phyloP scores from a whole-genome alignment of 768 basidiomycete genomes.

The Psilocybe subaeruginosa region DNA sequence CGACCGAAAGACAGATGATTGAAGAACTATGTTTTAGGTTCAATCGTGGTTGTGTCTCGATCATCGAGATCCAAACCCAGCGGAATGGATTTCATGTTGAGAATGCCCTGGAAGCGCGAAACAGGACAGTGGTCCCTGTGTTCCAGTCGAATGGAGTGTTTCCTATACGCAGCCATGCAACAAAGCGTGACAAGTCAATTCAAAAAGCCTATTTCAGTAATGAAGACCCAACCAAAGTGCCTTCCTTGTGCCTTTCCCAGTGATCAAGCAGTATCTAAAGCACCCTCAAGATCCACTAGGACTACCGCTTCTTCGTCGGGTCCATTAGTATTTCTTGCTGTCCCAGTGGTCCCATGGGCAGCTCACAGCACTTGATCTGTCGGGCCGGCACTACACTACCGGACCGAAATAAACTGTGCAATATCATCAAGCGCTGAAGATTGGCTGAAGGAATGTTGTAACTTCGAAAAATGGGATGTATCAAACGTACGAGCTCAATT shows the following conservation, averaged over 20 bases:
- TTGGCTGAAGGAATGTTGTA: too few relatives aligned
- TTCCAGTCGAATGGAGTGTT: slow-evolving; percentile 5
- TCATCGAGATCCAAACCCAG: neutral
- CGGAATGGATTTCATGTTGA: neutral
- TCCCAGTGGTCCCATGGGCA: neutral
- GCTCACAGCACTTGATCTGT: neutral
- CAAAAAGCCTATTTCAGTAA: neutral
- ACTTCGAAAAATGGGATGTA: too few relatives aligned
- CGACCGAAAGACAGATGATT: neutral
- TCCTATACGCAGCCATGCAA: neutral
- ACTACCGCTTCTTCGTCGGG: neutral
- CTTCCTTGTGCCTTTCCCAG: neutral
- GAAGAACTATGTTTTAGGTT: neutral
- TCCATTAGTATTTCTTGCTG: neutral
- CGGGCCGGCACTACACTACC: neutral
- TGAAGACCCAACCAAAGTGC: neutral
- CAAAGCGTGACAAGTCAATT: slow-evolving; percentile 1
- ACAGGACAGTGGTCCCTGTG: neutral
- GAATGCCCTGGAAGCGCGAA: neutral
- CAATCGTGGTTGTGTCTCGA: neutral
- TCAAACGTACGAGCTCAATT: too few relatives aligned
- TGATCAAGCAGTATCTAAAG: neutral
- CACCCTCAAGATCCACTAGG: neutral
- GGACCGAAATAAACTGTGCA: neutral
- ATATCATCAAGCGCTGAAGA: neutral